phyloP scores from a whole-genome alignment of 2,329 filamentous ascomycete species.

The Laburnicola sp. region DNA sequence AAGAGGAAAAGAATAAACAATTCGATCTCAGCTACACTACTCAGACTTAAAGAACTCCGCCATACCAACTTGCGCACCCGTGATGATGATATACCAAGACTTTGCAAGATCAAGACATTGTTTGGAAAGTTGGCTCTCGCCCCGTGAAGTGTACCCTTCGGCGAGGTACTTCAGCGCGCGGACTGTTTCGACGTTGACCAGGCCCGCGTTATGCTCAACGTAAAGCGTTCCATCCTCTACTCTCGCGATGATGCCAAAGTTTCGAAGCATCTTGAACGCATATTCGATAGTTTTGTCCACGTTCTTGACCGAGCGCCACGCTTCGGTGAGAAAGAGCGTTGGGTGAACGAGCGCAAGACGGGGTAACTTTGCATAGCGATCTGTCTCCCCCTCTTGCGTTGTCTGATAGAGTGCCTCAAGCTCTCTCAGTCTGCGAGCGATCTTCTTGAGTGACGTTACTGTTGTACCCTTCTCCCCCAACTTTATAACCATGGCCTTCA shows the following conservation, averaged over 20 bases:
- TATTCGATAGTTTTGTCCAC: conserved; percentile 25
- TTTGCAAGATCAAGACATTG: conserved; percentile 19
- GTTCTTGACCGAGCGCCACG: conserved; percentile 25
- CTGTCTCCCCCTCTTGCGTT: conserved; percentile 2
- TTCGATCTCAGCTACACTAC: not conserved
- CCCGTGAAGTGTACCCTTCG: conserved; percentile 22
- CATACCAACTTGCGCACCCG: conserved; percentile 23
- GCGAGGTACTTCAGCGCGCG: conserved; percentile 26
- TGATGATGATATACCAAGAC: conserved; percentile 24
- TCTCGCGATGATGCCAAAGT: conserved; percentile 24
- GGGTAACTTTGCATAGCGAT: conserved; percentile 20
- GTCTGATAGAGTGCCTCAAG: conserved; percentile 22
- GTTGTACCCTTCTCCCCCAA: conserved; percentile 18
- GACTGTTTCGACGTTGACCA: conserved; percentile 29
- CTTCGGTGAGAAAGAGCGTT: conserved; percentile 27
- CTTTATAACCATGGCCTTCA: conserved; percentile 24
- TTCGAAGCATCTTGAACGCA: conserved; percentile 21
- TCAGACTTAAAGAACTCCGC: conserved; percentile 20
- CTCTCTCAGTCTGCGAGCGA: conserved; percentile 19
- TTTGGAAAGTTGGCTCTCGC: conserved; percentile 11
- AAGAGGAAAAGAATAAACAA: too few relatives aligned
- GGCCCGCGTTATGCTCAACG: conserved; percentile 17
- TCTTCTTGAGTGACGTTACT: conserved; percentile 28
- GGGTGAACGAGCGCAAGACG: conserved; percentile 29
- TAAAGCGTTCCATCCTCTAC: conserved; percentile 11